phyloP scores from a whole-genome alignment of 345 rosid species.

The Salix udensis region DNA sequence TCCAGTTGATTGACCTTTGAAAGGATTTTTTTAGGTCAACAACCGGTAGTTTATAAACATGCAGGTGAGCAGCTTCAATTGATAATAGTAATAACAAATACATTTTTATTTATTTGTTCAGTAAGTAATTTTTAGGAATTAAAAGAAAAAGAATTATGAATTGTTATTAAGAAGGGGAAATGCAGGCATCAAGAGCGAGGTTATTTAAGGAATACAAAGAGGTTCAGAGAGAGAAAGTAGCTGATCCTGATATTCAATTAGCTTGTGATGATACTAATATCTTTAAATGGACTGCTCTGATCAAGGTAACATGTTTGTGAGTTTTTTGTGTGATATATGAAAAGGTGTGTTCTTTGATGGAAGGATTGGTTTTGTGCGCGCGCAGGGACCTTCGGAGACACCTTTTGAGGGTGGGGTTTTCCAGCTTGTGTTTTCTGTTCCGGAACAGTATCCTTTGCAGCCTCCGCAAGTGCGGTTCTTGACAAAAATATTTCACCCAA shows the following conservation, averaged over 20 bases:
- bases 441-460: slow-evolving; percentile 93
- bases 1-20: background rate
- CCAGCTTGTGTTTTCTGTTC: slow-evolving; percentile 92
- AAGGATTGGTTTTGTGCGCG: slow-evolving; percentile 14
- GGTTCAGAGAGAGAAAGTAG: slow-evolving; percentile 86
- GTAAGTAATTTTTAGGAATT: background rate
- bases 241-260: slow-evolving; percentile 91
- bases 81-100: background rate
- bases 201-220: slow-evolving; percentile 95
- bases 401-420: slow-evolving; percentile 96
- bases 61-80: background rate
- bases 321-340: no score
- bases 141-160: background rate
- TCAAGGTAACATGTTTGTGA: slow-evolving; percentile 53
- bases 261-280: slow-evolving; percentile 94
- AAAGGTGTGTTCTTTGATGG: no score
- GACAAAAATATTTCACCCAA: slow-evolving; percentile 97
- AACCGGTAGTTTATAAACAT: background rate
- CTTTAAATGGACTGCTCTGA: slow-evolving; percentile 97
- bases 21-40: background rate
- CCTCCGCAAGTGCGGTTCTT: slow-evolving; percentile 99
- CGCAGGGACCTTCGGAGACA: slow-evolving; percentile 92
- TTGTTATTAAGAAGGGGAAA: background rate
- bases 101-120: background rate
- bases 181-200: slow-evolving; percentile 90